Evolutionary conservation across 31 red algal genomes (phyloP).

Genomic region (Porphyra umbilicalis): DNA sequence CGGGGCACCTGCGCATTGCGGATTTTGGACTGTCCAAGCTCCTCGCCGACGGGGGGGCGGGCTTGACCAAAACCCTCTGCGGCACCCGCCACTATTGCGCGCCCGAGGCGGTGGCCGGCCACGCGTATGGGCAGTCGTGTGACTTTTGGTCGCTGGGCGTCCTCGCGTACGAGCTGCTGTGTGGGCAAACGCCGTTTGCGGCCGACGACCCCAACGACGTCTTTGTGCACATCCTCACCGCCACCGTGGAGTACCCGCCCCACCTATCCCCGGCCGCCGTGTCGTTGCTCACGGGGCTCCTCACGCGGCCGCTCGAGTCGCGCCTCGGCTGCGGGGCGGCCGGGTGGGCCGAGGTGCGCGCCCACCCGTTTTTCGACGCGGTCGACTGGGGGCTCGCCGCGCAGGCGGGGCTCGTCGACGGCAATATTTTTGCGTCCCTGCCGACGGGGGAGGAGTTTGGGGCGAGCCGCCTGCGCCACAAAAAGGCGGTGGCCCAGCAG

Average conservation of each 20-base stretch:
- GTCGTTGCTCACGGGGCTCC: constrained; percentile 60
- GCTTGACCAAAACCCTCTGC: constrained; percentile 72
- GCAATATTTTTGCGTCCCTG: background rate
- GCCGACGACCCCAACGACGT: constrained; percentile 62
- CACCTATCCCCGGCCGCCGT: constrained; percentile 58
- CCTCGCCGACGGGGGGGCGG: constrained; percentile 13
- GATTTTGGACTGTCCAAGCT: constrained; percentile 89
- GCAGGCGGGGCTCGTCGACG: background rate
- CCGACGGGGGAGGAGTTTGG: background rate
- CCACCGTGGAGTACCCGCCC: constrained; percentile 61
- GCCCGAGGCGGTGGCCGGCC: constrained; percentile 67
- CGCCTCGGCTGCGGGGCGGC: constrained; percentile 60
- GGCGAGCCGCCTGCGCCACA: background rate
- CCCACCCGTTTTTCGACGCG: constrained; percentile 75
- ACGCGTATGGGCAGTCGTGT: constrained; percentile 69
- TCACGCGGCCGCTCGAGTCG: constrained; percentile 68
- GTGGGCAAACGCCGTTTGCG: constrained; percentile 71
- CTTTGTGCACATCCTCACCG: constrained; percentile 72
- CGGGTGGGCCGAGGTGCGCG: constrained; percentile 59
- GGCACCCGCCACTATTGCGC: constrained; percentile 73
- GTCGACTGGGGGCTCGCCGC: constrained; percentile 29
- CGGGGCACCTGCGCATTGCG: constrained; percentile 65
- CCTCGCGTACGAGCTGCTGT: constrained; percentile 64
- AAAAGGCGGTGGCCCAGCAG: background rate
- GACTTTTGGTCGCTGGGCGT: constrained; percentile 92